A percentile compares a stretch with the other conserved stretches of the same genome.
These are phyloP conservation scores for Agrocybe pediades DNA, from an alignment of 768 basidiomycete genomes.

Conservation along the genomic window DNA sequence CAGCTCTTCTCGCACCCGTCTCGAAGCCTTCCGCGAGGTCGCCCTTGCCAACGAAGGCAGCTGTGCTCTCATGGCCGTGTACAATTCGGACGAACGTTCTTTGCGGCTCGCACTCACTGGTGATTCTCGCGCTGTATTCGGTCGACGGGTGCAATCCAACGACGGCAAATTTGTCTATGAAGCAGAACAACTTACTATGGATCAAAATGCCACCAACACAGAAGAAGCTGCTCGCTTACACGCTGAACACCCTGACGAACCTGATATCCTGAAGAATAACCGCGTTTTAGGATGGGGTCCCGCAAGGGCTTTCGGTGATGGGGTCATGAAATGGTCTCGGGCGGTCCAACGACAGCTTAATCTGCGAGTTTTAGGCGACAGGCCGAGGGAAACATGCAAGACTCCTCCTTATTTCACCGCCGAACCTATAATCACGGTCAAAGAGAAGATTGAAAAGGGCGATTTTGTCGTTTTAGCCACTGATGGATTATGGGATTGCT, in stretches of 20 bases:
- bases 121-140: slow-evolving; percentile 51
- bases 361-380: slow-evolving; percentile 32
- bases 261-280: slow-evolving; percentile 32
- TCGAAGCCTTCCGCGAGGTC: slow-evolving; percentile 31
- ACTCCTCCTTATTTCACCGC: slow-evolving; percentile 63
- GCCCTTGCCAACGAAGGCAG: slow-evolving; percentile 30
- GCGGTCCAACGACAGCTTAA: not conserved
- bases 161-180: slow-evolving; percentile 32
- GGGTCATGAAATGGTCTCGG: slow-evolving; percentile 36
- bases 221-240: slow-evolving; percentile 37
- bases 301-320: slow-evolving; percentile 75
- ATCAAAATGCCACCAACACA: slow-evolving; percentile 41
- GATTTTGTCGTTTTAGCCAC: slow-evolving; percentile 59
- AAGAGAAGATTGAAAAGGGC: slow-evolving; percentile 38
- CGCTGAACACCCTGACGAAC: slow-evolving; percentile 39
- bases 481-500: slow-evolving; percentile 57
- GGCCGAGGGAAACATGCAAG: slow-evolving; percentile 29
- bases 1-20: slow-evolving; percentile 27
- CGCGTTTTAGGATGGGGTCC: slow-evolving; percentile 42
- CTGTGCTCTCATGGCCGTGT: slow-evolving; percentile 47
- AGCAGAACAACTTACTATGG: slow-evolving; percentile 39
- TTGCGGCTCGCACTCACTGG: slow-evolving; percentile 47
- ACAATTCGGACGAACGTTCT: slow-evolving; percentile 37
- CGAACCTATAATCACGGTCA: slow-evolving; percentile 50
- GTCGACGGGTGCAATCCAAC: slow-evolving; percentile 31